Evolutionary conservation across 106 monocot species (phyloP).

Genomic region (Dioscorea alata): DNA sequence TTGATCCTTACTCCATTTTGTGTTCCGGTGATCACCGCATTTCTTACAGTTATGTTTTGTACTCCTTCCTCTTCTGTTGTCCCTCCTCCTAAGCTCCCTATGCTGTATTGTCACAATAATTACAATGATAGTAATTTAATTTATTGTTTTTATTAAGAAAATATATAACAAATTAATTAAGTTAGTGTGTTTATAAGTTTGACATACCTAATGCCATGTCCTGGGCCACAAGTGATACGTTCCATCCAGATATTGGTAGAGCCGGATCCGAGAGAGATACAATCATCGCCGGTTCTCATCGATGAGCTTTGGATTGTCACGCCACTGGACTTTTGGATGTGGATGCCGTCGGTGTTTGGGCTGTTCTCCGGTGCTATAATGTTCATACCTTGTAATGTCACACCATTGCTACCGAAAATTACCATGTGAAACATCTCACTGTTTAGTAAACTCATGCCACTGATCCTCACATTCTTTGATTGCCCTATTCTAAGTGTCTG

Average conservation of each 20-base stretch:
- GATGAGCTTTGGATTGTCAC: conserved; percentile 17
- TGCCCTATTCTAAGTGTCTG: conserved; percentile 24
- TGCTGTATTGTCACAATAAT: not conserved
- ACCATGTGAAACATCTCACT: conserved; percentile 32
- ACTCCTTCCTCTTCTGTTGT: not conserved
- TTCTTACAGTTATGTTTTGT: conserved; percentile 5
- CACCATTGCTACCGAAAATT: conserved; percentile 10
- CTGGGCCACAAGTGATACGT: conserved; percentile 25
- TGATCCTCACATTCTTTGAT: conserved; percentile 22
- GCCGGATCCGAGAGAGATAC: conserved; percentile 25
- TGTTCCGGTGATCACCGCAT: not conserved
- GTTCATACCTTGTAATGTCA: conserved; percentile 14
- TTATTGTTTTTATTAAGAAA: too few species aligned
- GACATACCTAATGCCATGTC: conserved; percentile 29
- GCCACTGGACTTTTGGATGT: conserved; percentile 19
- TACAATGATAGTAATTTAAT: too few species aligned
- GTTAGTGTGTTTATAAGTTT: too few species aligned
- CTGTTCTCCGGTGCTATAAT: conserved; percentile 23
- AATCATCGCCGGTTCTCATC: conserved; percentile 32
- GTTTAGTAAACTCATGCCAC: conserved; percentile 9
- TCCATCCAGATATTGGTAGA: conserved; percentile 23
- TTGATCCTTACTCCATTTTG: conserved; percentile 13
- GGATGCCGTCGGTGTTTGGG: conserved; percentile 44
- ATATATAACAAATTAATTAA: too few species aligned
- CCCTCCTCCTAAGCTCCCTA: conserved; percentile 1